Conservation (phyloP, 352 stramenopile genomes). For the Globisporangium polare region DNA sequence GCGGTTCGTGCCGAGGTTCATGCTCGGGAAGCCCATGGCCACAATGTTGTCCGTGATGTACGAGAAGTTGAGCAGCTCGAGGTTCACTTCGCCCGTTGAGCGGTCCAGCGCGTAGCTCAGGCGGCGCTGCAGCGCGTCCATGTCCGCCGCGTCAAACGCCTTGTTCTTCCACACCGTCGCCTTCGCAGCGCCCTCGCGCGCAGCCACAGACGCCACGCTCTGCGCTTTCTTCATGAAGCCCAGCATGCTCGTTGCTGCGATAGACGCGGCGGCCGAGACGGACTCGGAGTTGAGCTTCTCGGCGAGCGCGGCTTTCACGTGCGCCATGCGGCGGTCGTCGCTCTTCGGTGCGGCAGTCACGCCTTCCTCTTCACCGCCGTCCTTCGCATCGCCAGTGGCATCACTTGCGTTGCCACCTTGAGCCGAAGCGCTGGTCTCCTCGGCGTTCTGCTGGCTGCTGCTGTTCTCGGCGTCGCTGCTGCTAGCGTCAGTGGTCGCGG, state of each 20-base stretch:
- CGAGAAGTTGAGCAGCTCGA: conserved; percentile 89
- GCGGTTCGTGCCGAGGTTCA: conserved; percentile 73
- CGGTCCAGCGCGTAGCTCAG: conserved; percentile 80
- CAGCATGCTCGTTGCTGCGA: conserved; percentile 70
- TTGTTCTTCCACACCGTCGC: conserved; percentile 66
- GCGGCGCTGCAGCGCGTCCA: conserved; percentile 79
- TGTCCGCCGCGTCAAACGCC: conserved; percentile 76
- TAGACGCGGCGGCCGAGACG: conserved; percentile 56
- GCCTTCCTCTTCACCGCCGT: not conserved
- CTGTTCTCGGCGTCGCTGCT: conserved; percentile 2
- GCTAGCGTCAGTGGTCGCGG: not conserved
- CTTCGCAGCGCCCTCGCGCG: conserved; percentile 74
- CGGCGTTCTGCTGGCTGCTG: conserved; percentile 6
- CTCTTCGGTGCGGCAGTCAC: conserved; percentile 15
- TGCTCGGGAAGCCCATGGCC: conserved; percentile 90
- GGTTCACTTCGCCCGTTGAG: conserved; percentile 73
- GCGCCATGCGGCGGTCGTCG: conserved; percentile 38
- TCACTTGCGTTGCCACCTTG: not conserved
- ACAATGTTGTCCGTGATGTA: conserved; percentile 89
- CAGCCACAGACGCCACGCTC: conserved; percentile 60
- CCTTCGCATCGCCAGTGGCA: not conserved
- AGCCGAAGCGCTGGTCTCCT: not conserved
- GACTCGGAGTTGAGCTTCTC: conserved; percentile 73
- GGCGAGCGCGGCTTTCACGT: conserved; percentile 49
- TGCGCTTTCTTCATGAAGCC: conserved; percentile 85